Percentiles rank a stretch among this genome's conserved stretches.
phyloP scores from a whole-genome alignment of 768 basidiomycete genomes.

The Podaxis sp. region DNA sequence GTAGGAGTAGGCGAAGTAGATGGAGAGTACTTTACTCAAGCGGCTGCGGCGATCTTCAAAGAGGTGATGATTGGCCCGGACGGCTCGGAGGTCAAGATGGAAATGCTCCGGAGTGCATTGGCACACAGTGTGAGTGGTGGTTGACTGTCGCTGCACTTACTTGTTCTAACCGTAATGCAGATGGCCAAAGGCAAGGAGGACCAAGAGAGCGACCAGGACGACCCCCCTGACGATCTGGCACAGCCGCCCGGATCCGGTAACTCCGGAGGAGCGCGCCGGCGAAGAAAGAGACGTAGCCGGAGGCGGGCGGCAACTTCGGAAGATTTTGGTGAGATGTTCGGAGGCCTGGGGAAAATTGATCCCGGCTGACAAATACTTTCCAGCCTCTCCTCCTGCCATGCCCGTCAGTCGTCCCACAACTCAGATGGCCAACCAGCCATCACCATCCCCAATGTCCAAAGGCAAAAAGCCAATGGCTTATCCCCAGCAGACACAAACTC shows the following conservation, averaged over 20 bases:
- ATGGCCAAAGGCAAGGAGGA: slow-evolving; percentile 8
- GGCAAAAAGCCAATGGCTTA: slow-evolving; percentile 95
- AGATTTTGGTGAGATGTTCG: slow-evolving; percentile 15
- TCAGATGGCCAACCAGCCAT: slow-evolving; percentile 36
- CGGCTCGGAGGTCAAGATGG: slow-evolving; percentile 13
- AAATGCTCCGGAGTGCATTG: slow-evolving; percentile 10
- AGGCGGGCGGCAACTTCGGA: not conserved
- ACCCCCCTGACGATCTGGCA: slow-evolving; percentile 7
- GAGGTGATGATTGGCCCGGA: slow-evolving; percentile 11
- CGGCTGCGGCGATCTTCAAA: slow-evolving; percentile 13
- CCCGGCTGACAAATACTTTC: slow-evolving; percentile 37
- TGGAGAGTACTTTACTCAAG: slow-evolving; percentile 9
- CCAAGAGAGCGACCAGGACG: slow-evolving; percentile 14
- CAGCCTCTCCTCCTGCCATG: slow-evolving; percentile 36
- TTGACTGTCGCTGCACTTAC: not conserved
- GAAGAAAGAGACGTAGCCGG: slow-evolving; percentile 6
- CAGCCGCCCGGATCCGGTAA: slow-evolving; percentile 4
- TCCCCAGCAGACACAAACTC: slow-evolving; percentile 31
- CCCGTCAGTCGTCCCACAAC: slow-evolving; percentile 35
- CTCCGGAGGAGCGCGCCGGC: slow-evolving; percentile 3
- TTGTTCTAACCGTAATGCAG: not conserved
- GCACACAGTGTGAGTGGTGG: slow-evolving; percentile 5
- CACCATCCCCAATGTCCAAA: slow-evolving; percentile 79
- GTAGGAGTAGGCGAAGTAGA: not conserved
- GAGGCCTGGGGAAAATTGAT: slow-evolving; percentile 24